Evolutionary conservation across 108 stramenopile genomes (phyloP).

Genomic region (Cyclotella distinguenda): DNA sequence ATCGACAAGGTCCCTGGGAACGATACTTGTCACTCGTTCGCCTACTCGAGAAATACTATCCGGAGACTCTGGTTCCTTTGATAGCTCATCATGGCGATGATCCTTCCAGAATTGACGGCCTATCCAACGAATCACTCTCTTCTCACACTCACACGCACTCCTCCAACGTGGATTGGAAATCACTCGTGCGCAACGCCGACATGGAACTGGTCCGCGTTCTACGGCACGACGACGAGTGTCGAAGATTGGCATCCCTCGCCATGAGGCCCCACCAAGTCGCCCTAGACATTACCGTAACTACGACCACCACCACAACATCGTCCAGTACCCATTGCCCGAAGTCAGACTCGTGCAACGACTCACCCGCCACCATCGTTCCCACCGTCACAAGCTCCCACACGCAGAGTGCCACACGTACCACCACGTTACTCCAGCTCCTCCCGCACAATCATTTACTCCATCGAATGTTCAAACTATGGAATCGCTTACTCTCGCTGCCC

Average conservation of each 20-base stretch:
- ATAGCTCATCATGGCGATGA: neutral
- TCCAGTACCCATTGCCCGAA: no score
- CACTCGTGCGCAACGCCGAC: slow-evolving; percentile 12
- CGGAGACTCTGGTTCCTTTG: slow-evolving; percentile 22
- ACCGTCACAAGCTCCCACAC: neutral
- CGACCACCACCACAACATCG: slow-evolving; percentile 5
- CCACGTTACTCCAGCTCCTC: slow-evolving; percentile 22
- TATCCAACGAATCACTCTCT: neutral
- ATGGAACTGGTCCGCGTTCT: slow-evolving; percentile 25
- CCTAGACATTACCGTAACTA: slow-evolving; percentile 6
- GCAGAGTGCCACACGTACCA: neutral
- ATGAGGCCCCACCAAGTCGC: slow-evolving; percentile 42
- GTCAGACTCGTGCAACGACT: neutral
- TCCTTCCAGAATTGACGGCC: neutral
- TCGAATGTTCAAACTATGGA: slow-evolving; percentile 33
- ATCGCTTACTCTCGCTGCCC: slow-evolving; percentile 28
- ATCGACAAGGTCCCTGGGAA: slow-evolving; percentile 31
- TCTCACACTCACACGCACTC: neutral
- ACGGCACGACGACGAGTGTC: slow-evolving; percentile 31
- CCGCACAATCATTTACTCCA: slow-evolving; percentile 28
- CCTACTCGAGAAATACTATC: slow-evolving; percentile 24
- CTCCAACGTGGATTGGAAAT: neutral
- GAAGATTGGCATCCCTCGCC: slow-evolving; percentile 45
- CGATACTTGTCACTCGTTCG: slow-evolving; percentile 31
- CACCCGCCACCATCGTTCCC: neutral